phyloP scores from a whole-genome alignment of 257 asterid genomes.

The Gentiana straminea region DNA sequence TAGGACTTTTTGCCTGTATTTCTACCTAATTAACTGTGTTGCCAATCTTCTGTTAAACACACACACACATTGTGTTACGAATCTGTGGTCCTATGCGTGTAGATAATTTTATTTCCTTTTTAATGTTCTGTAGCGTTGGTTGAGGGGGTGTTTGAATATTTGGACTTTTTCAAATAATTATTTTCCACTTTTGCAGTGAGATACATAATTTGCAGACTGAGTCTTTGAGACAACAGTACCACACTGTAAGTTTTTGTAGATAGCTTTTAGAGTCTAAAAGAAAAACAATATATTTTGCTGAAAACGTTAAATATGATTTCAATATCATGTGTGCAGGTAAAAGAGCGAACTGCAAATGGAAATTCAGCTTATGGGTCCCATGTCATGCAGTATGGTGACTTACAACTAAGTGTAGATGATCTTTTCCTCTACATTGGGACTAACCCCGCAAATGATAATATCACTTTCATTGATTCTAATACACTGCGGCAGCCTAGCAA shows the following conservation, averaged over 20 bases:
- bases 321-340: constrained; percentile 47
- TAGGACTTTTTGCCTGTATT: neutral
- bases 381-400: constrained; percentile 88
- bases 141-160: no score
- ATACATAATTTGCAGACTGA: constrained; percentile 76
- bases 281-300: neutral
- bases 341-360: constrained; percentile 53
- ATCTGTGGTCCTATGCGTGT: no score
- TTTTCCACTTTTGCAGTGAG: constrained; percentile 45
- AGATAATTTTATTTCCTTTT: no score
- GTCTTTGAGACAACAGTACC: constrained; percentile 76
- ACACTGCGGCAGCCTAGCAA: constrained; percentile 34
- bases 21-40: neutral
- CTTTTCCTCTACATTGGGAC: constrained; percentile 67
- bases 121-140: no score
- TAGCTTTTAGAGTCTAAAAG: neutral
- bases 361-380: constrained; percentile 67
- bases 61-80: no score
- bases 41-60: no score
- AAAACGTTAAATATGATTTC: neutral
- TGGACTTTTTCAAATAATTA: neutral
- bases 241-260: constrained; percentile 42
- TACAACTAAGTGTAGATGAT: constrained; percentile 33
- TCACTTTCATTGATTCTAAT: constrained; percentile 43
- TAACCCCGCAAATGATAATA: constrained; percentile 73